Evolutionary conservation across 495 filamentous ascomycete species (phyloP).

Genomic region (Chaetomium fimeti): DNA sequence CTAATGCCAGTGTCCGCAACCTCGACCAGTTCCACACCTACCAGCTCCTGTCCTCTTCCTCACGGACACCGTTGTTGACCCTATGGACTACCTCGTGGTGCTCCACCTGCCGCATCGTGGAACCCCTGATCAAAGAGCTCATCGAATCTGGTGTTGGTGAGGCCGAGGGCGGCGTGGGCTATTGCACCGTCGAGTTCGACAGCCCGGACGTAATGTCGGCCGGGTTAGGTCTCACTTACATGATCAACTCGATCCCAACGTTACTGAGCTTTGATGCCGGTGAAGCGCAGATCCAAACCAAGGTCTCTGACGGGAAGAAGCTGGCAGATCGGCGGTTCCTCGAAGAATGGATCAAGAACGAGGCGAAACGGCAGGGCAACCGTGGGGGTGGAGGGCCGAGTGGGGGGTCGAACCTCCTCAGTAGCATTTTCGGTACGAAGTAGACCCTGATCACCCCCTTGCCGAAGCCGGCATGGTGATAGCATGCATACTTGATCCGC

Average conservation of each 20-base stretch:
- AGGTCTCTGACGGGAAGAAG: slow-evolving; percentile 52
- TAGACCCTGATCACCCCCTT: slow-evolving; percentile 5
- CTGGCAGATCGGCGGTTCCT: slow-evolving; percentile 56
- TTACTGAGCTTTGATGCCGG: slow-evolving; percentile 63
- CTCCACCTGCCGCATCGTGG: slow-evolving; percentile 55
- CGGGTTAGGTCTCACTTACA: slow-evolving; percentile 55
- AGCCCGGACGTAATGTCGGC: slow-evolving; percentile 55
- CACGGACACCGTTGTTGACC: slow-evolving; percentile 60
- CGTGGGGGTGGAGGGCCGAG: slow-evolving; percentile 46
- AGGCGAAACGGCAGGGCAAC: slow-evolving; percentile 51
- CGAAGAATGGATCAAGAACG: slow-evolving; percentile 58
- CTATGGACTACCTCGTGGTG: slow-evolving; percentile 70
- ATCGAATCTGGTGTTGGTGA: slow-evolving; percentile 60
- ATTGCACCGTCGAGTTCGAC: slow-evolving; percentile 63
- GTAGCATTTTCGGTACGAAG: slow-evolving; percentile 46
- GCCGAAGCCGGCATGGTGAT: neutral
- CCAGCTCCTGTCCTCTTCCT: slow-evolving; percentile 57
- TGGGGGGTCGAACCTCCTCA: slow-evolving; percentile 20
- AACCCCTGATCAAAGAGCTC: slow-evolving; percentile 53
- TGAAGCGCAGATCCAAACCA: slow-evolving; percentile 56
- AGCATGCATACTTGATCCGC: neutral
- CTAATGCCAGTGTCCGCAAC: slow-evolving; percentile 50
- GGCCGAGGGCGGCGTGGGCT: slow-evolving; percentile 58
- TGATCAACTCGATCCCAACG: slow-evolving; percentile 66
- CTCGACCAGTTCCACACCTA: slow-evolving; percentile 61